Evolutionary conservation across 148 eudicot species (phyloP), one percentile per base, ranked within the genome.

Genomic region (Mesembryanthemum crystallinum): DNA sequence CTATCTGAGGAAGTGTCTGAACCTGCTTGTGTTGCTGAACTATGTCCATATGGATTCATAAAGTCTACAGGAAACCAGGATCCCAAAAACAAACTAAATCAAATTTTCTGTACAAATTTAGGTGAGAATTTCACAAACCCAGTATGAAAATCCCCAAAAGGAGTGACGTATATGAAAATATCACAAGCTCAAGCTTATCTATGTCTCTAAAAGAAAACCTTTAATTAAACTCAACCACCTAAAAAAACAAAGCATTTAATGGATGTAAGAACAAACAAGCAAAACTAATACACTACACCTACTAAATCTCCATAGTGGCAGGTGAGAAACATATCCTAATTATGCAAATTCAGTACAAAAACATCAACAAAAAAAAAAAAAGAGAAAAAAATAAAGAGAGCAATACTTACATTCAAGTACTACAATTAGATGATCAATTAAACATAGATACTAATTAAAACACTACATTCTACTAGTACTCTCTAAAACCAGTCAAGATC

Each of bases 1-100:
- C 94, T 84, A 64, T 95, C 99, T n/a, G 97, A 92, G 20, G 99
- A 95, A 72, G 92, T 74, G 55, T 82, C 88, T 17, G 99, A 95
- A 81, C 83, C 83, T 17, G 82, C 83, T 74, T 85, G 78, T 35
- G 82, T 73, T 4, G 85, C 81, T 33, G 89, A 84, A 33, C 72
- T 83, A 67, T 64, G 78, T 45, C 94, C 99, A 75, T 92, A 95
- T 10, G 99, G 99, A 80, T 95, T 95, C 37, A 85, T 88, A 75
- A 95, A 95, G 58, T 92, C 99, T 95, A 87, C 75, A 82, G 52
- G 39, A 64, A 30, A 12, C 60, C 27, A 30, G 47, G 45, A 77
- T 73, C 55, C 39, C 67, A 55, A 54, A 35, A 74, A 21, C 29
- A 23, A 30, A 64, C 9, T 32, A 29, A 27, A 68, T 5, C n/a